phyloP scores from a whole-genome alignment of 129 eudicot species.

The Flaveria bidentis region DNA sequence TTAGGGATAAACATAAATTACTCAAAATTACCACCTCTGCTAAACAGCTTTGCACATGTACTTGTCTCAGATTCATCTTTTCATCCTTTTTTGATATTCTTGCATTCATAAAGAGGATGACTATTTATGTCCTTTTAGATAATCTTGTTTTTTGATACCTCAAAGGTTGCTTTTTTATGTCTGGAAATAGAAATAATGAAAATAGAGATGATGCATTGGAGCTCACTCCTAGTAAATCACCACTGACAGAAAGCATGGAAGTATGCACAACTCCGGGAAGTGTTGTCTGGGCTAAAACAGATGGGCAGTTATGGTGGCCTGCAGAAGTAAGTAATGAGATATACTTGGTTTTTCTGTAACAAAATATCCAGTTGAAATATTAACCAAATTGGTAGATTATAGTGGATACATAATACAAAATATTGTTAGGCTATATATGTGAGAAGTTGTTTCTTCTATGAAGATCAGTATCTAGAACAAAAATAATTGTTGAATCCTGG shows the following conservation, averaged over 20 bases:
- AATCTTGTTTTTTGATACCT: constrained; percentile 16
- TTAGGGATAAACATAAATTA: neutral
- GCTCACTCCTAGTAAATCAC: constrained; percentile 41
- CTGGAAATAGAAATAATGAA: constrained; percentile 32
- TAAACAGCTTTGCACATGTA: no score
- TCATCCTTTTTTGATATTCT: neutral
- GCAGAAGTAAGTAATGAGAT: constrained; percentile 40
- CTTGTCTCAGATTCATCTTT: no score
- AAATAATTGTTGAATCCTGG: neutral
- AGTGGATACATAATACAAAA: neutral
- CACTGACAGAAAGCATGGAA: constrained; percentile 27
- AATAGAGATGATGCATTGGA: constrained; percentile 31
- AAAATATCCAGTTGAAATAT: neutral
- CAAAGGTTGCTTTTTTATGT: constrained; percentile 12
- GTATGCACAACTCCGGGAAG: constrained; percentile 44
- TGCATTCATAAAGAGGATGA: neutral
- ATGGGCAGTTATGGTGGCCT: constrained; percentile 43
- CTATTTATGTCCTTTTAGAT: neutral
- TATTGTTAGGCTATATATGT: neutral
- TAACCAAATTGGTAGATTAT: neutral
- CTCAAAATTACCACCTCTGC: neutral
- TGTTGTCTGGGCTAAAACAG: constrained; percentile 48
- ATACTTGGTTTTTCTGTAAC: neutral
- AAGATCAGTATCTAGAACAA: neutral
- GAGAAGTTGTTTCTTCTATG: neutral